phyloP scores from a whole-genome alignment of 2,329 filamentous ascomycete species.

The Microdochium paspali region DNA sequence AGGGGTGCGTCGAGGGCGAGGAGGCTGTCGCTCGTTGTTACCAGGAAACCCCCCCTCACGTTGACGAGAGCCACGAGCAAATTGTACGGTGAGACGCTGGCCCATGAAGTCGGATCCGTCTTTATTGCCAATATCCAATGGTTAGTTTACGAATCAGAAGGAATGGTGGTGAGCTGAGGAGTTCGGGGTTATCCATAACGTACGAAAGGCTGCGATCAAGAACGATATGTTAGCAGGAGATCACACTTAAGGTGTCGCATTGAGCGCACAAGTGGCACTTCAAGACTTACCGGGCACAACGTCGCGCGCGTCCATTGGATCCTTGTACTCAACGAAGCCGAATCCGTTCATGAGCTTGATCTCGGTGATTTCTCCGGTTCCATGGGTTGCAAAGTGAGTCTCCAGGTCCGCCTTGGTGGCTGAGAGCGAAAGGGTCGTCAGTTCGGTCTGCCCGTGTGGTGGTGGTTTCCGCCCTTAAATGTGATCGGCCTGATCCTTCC shows the following conservation, averaged over 20 bases:
- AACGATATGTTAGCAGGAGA: too few species aligned
- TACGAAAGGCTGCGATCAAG: constrained; percentile 53
- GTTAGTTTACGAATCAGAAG: constrained; percentile 22
- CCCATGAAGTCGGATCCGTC: constrained; percentile 98
- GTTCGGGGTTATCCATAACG: constrained; percentile 28
- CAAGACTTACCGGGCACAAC: constrained; percentile 93
- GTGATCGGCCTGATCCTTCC: background rate
- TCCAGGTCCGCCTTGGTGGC: constrained; percentile 92
- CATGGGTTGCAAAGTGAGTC: constrained; percentile 89
- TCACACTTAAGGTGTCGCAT: too few species aligned
- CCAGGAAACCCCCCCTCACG: constrained; percentile 37
- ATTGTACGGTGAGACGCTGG: constrained; percentile 94
- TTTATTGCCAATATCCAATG: constrained; percentile 30
- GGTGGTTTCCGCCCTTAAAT: background rate
- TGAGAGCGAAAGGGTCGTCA: constrained; percentile 4
- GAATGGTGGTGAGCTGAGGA: constrained; percentile 16
- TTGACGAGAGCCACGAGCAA: constrained; percentile 74
- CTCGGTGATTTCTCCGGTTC: constrained; percentile 94
- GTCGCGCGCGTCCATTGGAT: constrained; percentile 95
- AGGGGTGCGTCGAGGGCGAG: constrained; percentile 83
- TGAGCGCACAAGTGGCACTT: too few species aligned
- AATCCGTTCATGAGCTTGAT: constrained; percentile 99
- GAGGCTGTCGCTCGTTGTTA: constrained; percentile 46
- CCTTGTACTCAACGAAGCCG: constrained; percentile 99
- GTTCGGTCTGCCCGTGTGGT: constrained; percentile 4